phyloP scores from a whole-genome alignment of 352 stramenopile genomes.

The Plasmopara halstedii region DNA sequence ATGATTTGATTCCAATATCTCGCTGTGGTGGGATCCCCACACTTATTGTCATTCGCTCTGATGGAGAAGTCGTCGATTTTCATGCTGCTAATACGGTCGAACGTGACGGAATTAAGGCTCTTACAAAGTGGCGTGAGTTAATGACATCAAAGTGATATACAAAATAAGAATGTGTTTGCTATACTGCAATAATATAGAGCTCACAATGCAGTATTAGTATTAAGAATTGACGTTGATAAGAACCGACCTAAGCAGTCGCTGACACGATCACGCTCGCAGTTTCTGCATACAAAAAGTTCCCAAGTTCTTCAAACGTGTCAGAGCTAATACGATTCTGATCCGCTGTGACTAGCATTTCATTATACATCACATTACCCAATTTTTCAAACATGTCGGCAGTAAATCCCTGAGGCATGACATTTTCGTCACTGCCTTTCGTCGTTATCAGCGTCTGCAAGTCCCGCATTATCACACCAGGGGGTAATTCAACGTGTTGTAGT shows the following conservation, averaged over 20 bases:
- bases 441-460: slow-evolving; percentile 44
- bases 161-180: too few relatives aligned
- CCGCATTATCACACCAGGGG: slow-evolving; percentile 33
- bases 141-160: too few relatives aligned
- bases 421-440: slow-evolving; percentile 11
- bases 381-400: slow-evolving; percentile 59
- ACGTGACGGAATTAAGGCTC: slow-evolving; percentile 32
- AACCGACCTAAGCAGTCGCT: slow-evolving; percentile 32
- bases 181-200: too few relatives aligned
- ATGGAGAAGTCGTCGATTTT: slow-evolving; percentile 63
- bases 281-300: slow-evolving; percentile 48
- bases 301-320: slow-evolving; percentile 42
- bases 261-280: slow-evolving; percentile 34
- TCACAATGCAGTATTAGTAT: too few relatives aligned
- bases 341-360: slow-evolving; percentile 47
- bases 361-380: slow-evolving; percentile 60
- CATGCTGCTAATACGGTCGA: slow-evolving; percentile 57
- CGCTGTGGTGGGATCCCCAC: slow-evolving; percentile 68
- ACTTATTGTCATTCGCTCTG: slow-evolving; percentile 52
- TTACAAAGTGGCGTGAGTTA: slow-evolving; percentile 40
- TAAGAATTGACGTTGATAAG: too few relatives aligned
- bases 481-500: slow-evolving; percentile 31
- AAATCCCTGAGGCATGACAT: slow-evolving; percentile 56
- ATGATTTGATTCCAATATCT: slow-evolving; percentile 41
- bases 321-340: slow-evolving; percentile 39